Evolutionary conservation across 2,329 filamentous ascomycete species (phyloP), one percentile per base, ranked within the genome.

Genomic region (Sclerotinia borealis): DNA sequence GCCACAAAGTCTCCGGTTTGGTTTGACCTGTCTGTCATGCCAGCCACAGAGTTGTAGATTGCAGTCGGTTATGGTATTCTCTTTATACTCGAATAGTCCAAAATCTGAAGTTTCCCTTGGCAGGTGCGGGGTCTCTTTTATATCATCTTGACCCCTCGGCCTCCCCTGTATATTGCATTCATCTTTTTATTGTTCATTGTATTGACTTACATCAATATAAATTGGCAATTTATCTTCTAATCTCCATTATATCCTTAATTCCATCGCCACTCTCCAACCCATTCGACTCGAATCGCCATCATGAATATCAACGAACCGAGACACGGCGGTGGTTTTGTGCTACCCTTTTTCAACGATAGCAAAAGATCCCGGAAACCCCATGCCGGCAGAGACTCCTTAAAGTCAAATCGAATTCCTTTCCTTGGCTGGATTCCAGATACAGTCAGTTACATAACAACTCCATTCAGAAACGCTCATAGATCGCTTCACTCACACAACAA

Each of bases 221-320:
- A 37, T 51, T 29, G 13, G 8, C 31, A 47, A 45, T 9, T 45
- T 34, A 36, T 43, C 47, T 48, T 19, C 22, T 27, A 7, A 29
- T 34, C n/a, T 8, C 22, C 31, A 43, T 27, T 7, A 15, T 36
- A 9, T 55, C 6, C 29, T 17, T 1, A 27, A 13, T 11, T 13
- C 6, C 22, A 36, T 25, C 27, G 13, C 37, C 29, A 5, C 29
- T 36, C 22, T 15, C 22, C 50, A 22, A 43, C n/a, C n/a, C 25
- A 25, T 47, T 48, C 70, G 71, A 55, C n/a, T 49, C 27, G 11
- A 47, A 19, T 17, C 43, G 22, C 37, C 36, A 43, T 51, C 15
- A 70, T 71, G 69, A 71, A 70, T 61, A 70, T 70, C 58, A 69
- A 71, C 45, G 64, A 67, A 34, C 66, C 68, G 34, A 65, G 59